Base-by-base conservation (phyloP, 495 filamentous ascomycete genomes). In the Xeromyces bisporus region DNA sequence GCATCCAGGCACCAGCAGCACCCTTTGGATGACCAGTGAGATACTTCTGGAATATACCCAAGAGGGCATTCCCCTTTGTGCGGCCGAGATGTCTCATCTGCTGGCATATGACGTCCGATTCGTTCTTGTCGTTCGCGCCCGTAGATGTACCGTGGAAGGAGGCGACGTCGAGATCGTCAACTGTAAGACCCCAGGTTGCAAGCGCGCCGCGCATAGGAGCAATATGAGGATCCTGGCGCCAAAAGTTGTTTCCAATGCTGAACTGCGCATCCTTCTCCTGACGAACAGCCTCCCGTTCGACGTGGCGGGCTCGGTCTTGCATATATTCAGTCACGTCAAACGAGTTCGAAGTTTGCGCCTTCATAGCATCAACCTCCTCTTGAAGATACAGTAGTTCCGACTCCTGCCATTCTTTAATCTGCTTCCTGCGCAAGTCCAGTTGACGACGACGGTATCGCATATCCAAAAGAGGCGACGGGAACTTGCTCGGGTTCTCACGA, bases 11-110 rank as follows among this genome's bases (percentile, higher is more conserved):
- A 55, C 89, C 89, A 29, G 89, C 89, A 46, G 89, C 87, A 75
- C 89, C 89, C 73, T 99, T 99, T 42, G 89, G 89, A 55, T 99
- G 89, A 44, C 89, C 89, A 10, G 89, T 99, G 23, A 99, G 75
- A 53, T 93, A 96, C 55, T 99, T 99, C 56, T 99, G 89, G 80
- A 96, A 99, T 51, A 99, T 87, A 58, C 89, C 89, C 36, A 96
- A 55, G 6, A 99, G 64, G 16, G 91, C 84, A 51, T 99, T 96
- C 44, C 89, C 89, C 70, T 93, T 93, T 55, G 75, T 72, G 30
- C 89, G 79, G 37, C 91, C 89, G 28, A 99, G 77, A 52, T 99
- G 91, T 43, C 71, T 75, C 57, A 99, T 67, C 61, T 96, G 92
- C 55, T 93, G 80, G 66, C 87, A 93, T 42, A 99, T 77, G 47